phyloP scores from a whole-genome alignment of 305 asterid species.

The Plantago coronopus region DNA sequence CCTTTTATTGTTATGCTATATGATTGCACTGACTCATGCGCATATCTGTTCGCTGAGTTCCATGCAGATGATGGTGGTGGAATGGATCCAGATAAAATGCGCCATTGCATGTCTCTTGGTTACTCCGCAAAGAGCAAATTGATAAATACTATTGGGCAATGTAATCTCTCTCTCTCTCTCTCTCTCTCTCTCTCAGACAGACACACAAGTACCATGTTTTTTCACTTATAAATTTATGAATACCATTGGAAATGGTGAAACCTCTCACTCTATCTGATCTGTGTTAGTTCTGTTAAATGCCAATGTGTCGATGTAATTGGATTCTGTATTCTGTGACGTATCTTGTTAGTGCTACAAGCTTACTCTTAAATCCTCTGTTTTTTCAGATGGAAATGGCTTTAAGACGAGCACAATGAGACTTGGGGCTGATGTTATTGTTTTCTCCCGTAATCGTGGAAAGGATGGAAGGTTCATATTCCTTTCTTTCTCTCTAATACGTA shows the following conservation, averaged over 20 bases:
- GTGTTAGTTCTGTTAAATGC: neutral
- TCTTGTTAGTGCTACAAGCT: conserved; percentile 24
- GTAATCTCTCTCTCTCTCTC: conserved; percentile 39
- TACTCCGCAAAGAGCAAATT: conserved; percentile 85
- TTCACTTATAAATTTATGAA: neutral
- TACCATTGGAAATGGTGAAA: too few relatives aligned
- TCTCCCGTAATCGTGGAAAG: conserved; percentile 59
- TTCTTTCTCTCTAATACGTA: conserved; percentile 8
- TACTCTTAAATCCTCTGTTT: conserved; percentile 15
- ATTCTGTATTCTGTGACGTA: conserved; percentile 15
- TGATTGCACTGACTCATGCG: conserved; percentile 14
- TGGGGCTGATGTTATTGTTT: conserved; percentile 98
- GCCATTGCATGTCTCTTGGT: conserved; percentile 96
- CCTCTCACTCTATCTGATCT: too few relatives aligned
- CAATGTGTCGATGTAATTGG: neutral
- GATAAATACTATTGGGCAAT: conserved; percentile 84
- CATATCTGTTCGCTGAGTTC: conserved; percentile 17
- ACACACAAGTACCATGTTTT: neutral
- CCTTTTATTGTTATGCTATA: neutral
- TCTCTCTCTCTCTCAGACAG: conserved; percentile 11
- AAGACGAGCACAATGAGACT: conserved; percentile 99
- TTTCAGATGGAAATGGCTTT: conserved; percentile 95
- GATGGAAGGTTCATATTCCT: conserved; percentile 50
- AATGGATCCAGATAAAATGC: conserved; percentile 86
- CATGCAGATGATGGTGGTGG: conserved; percentile 89